Conservation (phyloP, 2,329 filamentous ascomycete species). For the Trichoderma gracile region DNA sequence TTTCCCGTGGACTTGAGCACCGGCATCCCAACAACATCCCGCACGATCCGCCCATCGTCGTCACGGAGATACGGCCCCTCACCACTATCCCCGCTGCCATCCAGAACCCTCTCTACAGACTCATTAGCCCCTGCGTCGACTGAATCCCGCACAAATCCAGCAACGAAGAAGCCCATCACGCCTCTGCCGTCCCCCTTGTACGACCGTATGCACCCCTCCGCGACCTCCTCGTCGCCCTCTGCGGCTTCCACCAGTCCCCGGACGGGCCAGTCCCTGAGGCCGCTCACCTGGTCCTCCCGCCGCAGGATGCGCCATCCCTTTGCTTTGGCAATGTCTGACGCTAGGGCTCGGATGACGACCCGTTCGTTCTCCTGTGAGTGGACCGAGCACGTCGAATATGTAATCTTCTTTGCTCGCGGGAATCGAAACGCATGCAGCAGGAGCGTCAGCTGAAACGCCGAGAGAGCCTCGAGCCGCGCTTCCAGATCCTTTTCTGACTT, state of each 20-base stretch:
- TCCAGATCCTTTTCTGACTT: conserved; percentile 58
- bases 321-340: conserved; percentile 63
- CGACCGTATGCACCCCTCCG: conserved; percentile 78
- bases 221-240: conserved; percentile 53
- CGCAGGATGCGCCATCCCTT: conserved; percentile 77
- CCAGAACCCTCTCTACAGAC: too few relatives aligned
- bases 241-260: conserved; percentile 57
- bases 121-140: conserved; percentile 3
- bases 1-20: conserved; percentile 41
- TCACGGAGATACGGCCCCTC: conserved; percentile 58
- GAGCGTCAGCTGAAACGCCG: conserved; percentile 78
- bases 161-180: conserved; percentile 95
- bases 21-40: conserved; percentile 44
- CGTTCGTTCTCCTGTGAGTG: conserved; percentile 86
- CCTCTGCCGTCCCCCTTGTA: conserved; percentile 78
- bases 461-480: conserved; percentile 69
- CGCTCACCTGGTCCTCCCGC: conserved; percentile 71
- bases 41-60: conserved; percentile 54
- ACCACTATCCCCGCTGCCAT: conserved; percentile 25
- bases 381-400: conserved; percentile 92
- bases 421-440: conserved; percentile 84
- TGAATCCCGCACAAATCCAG: conserved; percentile 64
- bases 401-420: conserved; percentile 70
- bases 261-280: conserved; percentile 74
- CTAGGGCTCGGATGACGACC: conserved; percentile 73